Evolutionary conservation across 176 grass and related monocot genomes (phyloP).

Genomic region (Rhynchospora pubera): DNA sequence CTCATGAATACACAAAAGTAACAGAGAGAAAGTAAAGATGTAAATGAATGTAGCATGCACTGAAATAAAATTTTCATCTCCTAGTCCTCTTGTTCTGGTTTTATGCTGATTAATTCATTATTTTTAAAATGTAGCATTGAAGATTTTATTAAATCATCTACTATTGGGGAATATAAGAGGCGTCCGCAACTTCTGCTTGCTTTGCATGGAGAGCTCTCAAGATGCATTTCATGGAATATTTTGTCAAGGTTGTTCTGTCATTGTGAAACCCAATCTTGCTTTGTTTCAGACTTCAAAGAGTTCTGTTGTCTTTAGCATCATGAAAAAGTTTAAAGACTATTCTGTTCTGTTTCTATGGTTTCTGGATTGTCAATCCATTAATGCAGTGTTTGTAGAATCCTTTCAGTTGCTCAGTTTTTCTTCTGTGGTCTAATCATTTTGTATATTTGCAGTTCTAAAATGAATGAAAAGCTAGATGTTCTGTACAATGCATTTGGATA

Average conservation of each 20-base stretch:
- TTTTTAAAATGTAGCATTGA: conserved; percentile 58
- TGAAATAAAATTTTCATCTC: background rate
- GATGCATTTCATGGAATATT: conserved; percentile 35
- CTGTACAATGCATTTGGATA: conserved; percentile 94
- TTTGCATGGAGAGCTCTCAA: conserved; percentile 64
- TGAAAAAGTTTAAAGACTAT: background rate
- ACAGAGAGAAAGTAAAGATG: background rate
- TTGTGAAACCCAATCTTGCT: background rate
- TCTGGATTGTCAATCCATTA: background rate
- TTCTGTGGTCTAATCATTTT: conserved; percentile 20
- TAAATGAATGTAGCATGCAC: background rate
- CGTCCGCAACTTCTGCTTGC: conserved; percentile 69
- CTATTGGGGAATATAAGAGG: conserved; percentile 86
- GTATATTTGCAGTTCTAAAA: conserved; percentile 28
- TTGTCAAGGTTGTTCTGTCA: conserved; percentile 44
- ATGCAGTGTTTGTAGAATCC: background rate
- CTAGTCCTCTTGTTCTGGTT: background rate
- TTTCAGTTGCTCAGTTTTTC: background rate
- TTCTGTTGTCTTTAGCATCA: background rate
- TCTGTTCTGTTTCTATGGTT: background rate
- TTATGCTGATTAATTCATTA: conserved; percentile 24
- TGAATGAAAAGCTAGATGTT: conserved; percentile 52
- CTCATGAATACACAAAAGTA: background rate
- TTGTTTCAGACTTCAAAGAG: background rate
- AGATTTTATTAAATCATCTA: conserved; percentile 84